Percentiles rank a stretch among this genome's conserved stretches.
Evolutionary conservation across 371 early-diverging fungal genomes (phyloP).

Genomic region (Actinomucor elegans): DNA sequence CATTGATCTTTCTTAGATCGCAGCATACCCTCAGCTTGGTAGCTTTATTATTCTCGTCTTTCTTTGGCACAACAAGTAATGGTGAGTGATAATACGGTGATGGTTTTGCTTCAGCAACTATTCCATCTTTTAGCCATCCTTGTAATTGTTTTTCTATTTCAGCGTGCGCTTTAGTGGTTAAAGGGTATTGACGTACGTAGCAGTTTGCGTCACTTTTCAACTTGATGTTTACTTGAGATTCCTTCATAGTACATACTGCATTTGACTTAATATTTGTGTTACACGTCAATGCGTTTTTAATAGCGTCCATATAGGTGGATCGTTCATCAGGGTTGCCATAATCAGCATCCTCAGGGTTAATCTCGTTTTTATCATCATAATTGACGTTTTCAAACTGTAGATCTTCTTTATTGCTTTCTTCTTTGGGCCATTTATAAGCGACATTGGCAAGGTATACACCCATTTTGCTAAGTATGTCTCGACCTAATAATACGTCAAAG

Average conservation of each 20-base stretch:
- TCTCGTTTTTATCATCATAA: not conserved
- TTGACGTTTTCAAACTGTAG: slow-evolving; percentile 6
- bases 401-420: not conserved
- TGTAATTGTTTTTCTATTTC: not conserved
- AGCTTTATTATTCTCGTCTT: not conserved
- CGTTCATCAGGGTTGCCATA: not conserved
- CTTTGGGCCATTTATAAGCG: slow-evolving; percentile 11
- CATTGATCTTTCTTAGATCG: slow-evolving; percentile 1
- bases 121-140: not conserved
- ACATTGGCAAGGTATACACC: not conserved
- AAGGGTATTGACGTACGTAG: slow-evolving; percentile 2
- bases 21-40: not conserved
- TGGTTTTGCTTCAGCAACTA: not conserved
- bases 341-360: slow-evolving; percentile 3
- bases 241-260: not conserved
- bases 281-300: not conserved
- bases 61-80: not conserved
- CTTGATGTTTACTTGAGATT: not conserved
- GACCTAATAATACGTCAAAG: slow-evolving; percentile 1
- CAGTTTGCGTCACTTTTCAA: not conserved
- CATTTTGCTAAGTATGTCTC: not conserved
- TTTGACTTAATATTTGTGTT: not conserved
- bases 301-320: not conserved
- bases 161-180: not conserved
- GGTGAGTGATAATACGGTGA: not conserved